Evolutionary conservation across 1,139 yeast genomes (phyloP).

Genomic region (Nadsonia commutata): DNA sequence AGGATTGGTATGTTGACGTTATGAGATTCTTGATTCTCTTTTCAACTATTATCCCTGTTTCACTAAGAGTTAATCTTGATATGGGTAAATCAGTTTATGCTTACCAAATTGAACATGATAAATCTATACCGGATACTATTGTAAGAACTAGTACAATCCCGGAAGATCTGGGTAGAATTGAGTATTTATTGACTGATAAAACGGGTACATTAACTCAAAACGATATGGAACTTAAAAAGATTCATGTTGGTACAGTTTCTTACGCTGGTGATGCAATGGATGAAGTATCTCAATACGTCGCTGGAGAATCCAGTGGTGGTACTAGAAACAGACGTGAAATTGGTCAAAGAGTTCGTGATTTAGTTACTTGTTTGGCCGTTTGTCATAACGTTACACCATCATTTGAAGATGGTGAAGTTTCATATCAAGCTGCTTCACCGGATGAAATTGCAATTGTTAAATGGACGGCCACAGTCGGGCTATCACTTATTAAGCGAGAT

Average conservation of each 20-base stretch:
- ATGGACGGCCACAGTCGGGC: constrained; percentile 77
- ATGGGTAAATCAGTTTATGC: constrained; percentile 94
- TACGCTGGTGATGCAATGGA: constrained; percentile 90
- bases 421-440: constrained; percentile 97
- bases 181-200: constrained; percentile 81
- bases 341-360: constrained; percentile 61
- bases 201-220: constrained; percentile 97
- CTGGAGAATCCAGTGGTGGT: constrained; percentile 15
- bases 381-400: constrained; percentile 96
- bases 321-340: constrained; percentile 45
- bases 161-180: constrained; percentile 92
- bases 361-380: constrained; percentile 67
- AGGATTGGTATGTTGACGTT: constrained; percentile 76
- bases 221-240: constrained; percentile 91
- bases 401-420: constrained; percentile 43
- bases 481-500: constrained; percentile 68
- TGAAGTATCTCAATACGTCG: constrained; percentile 60
- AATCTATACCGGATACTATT: constrained; percentile 65
- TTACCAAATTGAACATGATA: constrained; percentile 82
- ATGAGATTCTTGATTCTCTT: constrained; percentile 83
- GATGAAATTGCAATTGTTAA: constrained; percentile 96
- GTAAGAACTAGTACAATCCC: constrained; percentile 97
- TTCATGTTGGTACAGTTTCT: constrained; percentile 84
- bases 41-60: constrained; percentile 92
- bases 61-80: constrained; percentile 84